These are phyloP conservation scores for Oryza meyeriana DNA, from an alignment of 176 grass and related monocot genomes.

Conservation along the genomic window DNA sequence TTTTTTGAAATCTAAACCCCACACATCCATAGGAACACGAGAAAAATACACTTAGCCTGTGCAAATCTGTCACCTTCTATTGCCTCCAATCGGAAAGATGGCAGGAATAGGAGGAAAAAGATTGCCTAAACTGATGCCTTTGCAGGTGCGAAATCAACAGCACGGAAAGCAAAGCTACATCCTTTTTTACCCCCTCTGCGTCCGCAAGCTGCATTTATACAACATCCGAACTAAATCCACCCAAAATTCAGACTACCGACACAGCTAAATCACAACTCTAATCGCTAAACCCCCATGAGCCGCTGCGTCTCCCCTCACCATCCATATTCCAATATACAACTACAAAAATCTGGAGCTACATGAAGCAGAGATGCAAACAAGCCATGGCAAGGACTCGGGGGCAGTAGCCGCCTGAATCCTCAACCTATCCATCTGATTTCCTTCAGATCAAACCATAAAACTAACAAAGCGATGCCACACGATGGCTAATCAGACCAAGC, in stretches of 20 bases:
- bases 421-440: not conserved
- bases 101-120: not conserved
- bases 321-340: not conserved
- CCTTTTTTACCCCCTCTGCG: not conserved
- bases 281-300: not conserved
- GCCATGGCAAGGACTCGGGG: no score
- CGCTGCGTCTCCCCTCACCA: not conserved
- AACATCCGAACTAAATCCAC: not conserved
- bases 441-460: slow-evolving; percentile 26
- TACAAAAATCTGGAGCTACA: not conserved
- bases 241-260: slow-evolving; percentile 1
- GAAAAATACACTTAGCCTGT: not conserved
- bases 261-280: slow-evolving; percentile 2
- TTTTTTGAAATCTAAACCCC: not conserved
- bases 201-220: not conserved
- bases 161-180: not conserved
- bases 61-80: not conserved
- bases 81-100: not conserved
- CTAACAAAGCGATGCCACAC: not conserved
- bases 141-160: slow-evolving; percentile 13
- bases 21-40: not conserved
- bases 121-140: not conserved
- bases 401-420: not conserved
- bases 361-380: not conserved
- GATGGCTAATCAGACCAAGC: not conserved